Conservation (phyloP, 225 moss, liverwort and hornwort species). For the Straminergon stramineum region DNA sequence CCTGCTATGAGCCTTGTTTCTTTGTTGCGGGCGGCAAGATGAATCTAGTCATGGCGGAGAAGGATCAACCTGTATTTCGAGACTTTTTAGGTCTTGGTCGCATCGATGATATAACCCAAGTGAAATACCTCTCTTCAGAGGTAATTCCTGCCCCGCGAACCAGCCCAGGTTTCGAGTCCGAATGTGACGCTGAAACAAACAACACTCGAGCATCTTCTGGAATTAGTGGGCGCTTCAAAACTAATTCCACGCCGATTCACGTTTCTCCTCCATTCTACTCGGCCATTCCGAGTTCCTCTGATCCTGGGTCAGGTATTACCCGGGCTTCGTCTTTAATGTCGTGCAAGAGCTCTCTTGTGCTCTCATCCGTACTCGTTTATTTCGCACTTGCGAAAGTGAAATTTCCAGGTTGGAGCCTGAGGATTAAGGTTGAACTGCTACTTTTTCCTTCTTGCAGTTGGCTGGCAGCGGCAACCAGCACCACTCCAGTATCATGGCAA, state of each 20-base stretch:
- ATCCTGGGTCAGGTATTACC: conserved; percentile 78
- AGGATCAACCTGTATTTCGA: conserved; percentile 86
- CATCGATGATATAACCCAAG: conserved; percentile 60
- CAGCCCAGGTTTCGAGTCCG: conserved; percentile 57
- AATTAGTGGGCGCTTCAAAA: conserved; percentile 59
- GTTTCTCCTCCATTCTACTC: conserved; percentile 55
- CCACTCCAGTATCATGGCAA: conserved; percentile 73
- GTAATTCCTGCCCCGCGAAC: conserved; percentile 21
- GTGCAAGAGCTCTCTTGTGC: neutral
- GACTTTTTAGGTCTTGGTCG: conserved; percentile 89
- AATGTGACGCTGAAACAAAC: conserved; percentile 54
- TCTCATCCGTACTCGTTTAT: neutral
- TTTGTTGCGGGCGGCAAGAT: conserved; percentile 27
- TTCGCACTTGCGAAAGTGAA: neutral
- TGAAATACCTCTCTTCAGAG: conserved; percentile 40
- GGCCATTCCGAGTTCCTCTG: conserved; percentile 68
- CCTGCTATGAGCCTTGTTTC: conserved; percentile 22
- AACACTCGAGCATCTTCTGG: conserved; percentile 56
- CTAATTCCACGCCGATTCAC: conserved; percentile 42
- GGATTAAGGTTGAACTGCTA: neutral
- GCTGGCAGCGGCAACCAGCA: conserved; percentile 62
- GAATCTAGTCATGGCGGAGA: conserved; percentile 94
- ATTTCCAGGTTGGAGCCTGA: neutral
- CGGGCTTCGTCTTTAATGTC: neutral
- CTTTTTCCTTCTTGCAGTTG: conserved; percentile 29